Base-by-base conservation (phyloP, 2,329 filamentous ascomycete species). In the Colletotrichum scovillei region DNA sequence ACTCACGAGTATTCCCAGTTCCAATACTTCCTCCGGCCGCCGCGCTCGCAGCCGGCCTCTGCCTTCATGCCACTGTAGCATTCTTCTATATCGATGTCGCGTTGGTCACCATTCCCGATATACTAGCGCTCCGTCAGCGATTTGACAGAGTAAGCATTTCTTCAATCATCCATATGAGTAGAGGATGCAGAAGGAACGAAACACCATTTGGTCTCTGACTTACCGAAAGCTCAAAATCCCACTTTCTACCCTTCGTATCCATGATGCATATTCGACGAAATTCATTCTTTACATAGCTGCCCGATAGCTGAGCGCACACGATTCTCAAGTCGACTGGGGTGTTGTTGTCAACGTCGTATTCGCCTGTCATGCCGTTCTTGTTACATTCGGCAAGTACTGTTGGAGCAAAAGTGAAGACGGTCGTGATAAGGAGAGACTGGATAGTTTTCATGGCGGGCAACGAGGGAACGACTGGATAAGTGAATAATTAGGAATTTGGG, bases 91-190 rank as follows among this genome's bases (percentile, higher is more conserved):
- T 55, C 52, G 22, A 55, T 26, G n/a, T 55, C 24, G 52, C 52
- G 52, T 14, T 55, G 24, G 52, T 26, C 52, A 7, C 24, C 52
- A 12, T 22, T 22, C 42, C 52, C 52, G 52, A 55, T 22, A 26
- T 55, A 55, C 52, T 55, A 6, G 1, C 1, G 22, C 1, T 7
- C 1, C 9, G 19, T 49, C 19, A 49, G 19, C 42, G 14, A 19
- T 19, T 0, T 0, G 2, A n/a, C 2, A 19, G 11, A 5, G 2
- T 26, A 26, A 14, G 11, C 3, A 4, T 28, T 26, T 1, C 52
- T 6, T 14, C 14, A 1, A n/a, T 6, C 52, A 55, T 24, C 11
- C 9, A 2, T 6, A 1, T 2, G 4, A 16, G 49, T 5, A 14
- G 22, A 24, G 2, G 14, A 16, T 42, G 5, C 49, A 4, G 19